A percentile compares a stretch with the other conserved stretches of the same genome.
Conservation (phyloP, 805 yeast species). For the Schwanniomyces yamadae region DNA sequence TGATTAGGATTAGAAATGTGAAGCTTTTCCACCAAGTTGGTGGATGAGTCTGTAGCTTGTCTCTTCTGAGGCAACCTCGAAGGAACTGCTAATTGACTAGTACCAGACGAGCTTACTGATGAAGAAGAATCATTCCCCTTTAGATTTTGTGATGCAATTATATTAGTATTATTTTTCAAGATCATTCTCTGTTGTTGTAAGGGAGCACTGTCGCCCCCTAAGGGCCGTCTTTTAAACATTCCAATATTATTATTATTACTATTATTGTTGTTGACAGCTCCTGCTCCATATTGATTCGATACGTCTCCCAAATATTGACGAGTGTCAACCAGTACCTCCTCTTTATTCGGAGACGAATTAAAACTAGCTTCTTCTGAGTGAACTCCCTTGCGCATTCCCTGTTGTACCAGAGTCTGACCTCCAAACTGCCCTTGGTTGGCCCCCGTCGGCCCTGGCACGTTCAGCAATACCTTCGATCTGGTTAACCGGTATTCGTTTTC, state of each 20-base stretch:
- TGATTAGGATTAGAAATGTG: constrained; percentile 12
- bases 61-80: constrained; percentile 48
- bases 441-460: constrained; percentile 3
- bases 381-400: not conserved
- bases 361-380: not conserved
- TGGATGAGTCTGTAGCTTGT: constrained; percentile 54
- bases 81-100: constrained; percentile 19
- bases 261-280: not conserved
- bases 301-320: constrained; percentile 39
- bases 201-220: constrained; percentile 35
- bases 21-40: constrained; percentile 42
- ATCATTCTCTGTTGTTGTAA: constrained; percentile 19
- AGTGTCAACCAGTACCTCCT: constrained; percentile 9
- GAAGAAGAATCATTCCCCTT: constrained; percentile 8
- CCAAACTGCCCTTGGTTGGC: not conserved
- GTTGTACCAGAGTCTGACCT: constrained; percentile 3
- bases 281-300: constrained; percentile 34
- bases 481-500: constrained; percentile 40
- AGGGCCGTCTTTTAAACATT: constrained; percentile 25
- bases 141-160: constrained; percentile 7
- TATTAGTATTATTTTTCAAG: constrained; percentile 5
- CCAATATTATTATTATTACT: not conserved
- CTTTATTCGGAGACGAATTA: constrained; percentile 3
- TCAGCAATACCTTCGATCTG: constrained; percentile 25
- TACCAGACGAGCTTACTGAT: constrained; percentile 5